Conservation (phyloP, 2,329 filamentous ascomycete species). For the Periconia digitata region DNA sequence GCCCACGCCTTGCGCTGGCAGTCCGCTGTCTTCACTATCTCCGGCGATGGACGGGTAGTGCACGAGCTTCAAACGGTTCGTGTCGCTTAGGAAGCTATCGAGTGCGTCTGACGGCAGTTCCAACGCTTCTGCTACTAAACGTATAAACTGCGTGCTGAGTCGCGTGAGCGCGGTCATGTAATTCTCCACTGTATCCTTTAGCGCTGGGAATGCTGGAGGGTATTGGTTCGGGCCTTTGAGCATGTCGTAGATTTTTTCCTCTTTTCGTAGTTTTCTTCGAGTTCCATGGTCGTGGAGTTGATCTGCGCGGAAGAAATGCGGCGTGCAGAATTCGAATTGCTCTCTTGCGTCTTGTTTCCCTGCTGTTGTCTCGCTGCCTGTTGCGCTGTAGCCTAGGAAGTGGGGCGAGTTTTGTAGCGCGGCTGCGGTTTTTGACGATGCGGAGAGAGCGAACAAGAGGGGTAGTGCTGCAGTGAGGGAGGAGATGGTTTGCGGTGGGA, state of each 20-base stretch:
- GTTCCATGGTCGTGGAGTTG: constrained; percentile 45
- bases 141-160: constrained; percentile 47
- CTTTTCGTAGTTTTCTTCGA: not conserved
- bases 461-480: constrained; percentile 38
- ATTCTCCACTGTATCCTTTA: not conserved
- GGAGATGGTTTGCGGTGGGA: constrained; percentile 40
- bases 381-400: constrained; percentile 62
- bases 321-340: constrained; percentile 56
- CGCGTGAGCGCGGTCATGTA: not conserved
- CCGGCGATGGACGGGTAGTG: constrained; percentile 48
- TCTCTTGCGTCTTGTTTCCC: constrained; percentile 56
- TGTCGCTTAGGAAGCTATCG: constrained; percentile 53
- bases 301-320: constrained; percentile 43
- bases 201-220: constrained; percentile 16
- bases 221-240: constrained; percentile 40
- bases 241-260: not conserved
- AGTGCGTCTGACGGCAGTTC: constrained; percentile 53
- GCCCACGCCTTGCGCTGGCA: constrained; percentile 56
- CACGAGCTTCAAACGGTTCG: constrained; percentile 61
- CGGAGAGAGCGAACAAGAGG: constrained; percentile 10
- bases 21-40: not conserved
- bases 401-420: constrained; percentile 55
- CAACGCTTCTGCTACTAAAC: constrained; percentile 60
- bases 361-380: constrained; percentile 59
- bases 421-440: constrained; percentile 8